These are phyloP conservation scores for Roridomyces roridus DNA, from an alignment of 768 basidiomycete genomes.

Conservation along the genomic window DNA sequence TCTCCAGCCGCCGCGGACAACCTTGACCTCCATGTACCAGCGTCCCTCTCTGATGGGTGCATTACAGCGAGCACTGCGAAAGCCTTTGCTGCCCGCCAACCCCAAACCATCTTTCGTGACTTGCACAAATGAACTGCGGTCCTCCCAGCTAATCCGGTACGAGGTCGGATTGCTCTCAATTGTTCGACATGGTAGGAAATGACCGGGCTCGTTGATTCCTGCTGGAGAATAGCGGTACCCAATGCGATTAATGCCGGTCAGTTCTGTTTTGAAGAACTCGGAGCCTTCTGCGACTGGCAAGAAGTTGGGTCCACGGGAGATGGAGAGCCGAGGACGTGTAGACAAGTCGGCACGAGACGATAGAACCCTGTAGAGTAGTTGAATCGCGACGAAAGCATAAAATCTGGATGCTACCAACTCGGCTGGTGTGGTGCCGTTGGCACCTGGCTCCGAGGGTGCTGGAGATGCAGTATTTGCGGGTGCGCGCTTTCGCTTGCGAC, in stretches of 20 bases:
- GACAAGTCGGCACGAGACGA: conserved; percentile 73
- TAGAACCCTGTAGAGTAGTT: conserved; percentile 49
- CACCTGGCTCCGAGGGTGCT: conserved; percentile 60
- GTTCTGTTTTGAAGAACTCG: conserved; percentile 70
- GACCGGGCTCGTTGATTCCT: conserved; percentile 68
- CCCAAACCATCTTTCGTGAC: conserved; percentile 81
- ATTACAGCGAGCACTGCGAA: conserved; percentile 89
- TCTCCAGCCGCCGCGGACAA: conserved; percentile 80
- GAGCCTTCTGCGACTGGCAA: conserved; percentile 61
- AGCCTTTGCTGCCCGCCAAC: conserved; percentile 85
- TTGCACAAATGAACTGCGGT: conserved; percentile 81
- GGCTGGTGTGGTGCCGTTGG: conserved; percentile 39
- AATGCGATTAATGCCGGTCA: conserved; percentile 74
- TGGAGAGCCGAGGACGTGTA: conserved; percentile 70
- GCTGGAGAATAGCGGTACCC: conserved; percentile 85
- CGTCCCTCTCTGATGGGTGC: conserved; percentile 87
- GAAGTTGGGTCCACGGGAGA: conserved; percentile 79
- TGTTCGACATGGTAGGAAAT: conserved; percentile 69
- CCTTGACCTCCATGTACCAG: conserved; percentile 93
- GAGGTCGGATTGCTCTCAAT: conserved; percentile 79
- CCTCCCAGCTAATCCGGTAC: conserved; percentile 89
- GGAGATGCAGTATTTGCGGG: conserved; percentile 58
- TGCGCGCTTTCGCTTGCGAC: conserved; percentile 64
- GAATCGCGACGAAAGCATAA: conserved; percentile 9
- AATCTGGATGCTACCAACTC: conserved; percentile 37